phyloP scores from a whole-genome alignment of 1,284 basidiomycete species.

The Cryptococcus sp. region DNA sequence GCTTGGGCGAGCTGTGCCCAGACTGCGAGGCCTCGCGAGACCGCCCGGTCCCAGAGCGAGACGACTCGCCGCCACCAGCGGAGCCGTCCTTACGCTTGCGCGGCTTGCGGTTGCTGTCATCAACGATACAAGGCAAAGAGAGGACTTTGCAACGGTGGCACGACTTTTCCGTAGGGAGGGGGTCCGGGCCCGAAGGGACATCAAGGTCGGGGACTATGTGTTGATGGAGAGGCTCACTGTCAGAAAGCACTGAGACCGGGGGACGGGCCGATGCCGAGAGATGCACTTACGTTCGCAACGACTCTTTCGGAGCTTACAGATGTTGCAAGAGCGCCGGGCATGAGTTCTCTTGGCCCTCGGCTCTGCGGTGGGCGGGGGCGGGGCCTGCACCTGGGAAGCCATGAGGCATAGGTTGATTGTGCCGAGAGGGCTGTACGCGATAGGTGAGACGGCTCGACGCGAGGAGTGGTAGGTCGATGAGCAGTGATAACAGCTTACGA shows the following conservation, averaged over 20 bases:
- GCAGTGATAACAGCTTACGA: no score
- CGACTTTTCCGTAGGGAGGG: constrained; percentile 36
- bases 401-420: background rate
- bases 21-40: background rate
- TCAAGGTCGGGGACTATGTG: constrained; percentile 40
- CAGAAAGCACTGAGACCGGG: background rate
- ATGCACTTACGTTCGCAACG: constrained; percentile 31
- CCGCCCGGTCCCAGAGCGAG: no score
- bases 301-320: constrained; percentile 47
- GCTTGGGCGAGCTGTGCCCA: background rate
- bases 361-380: constrained; percentile 1
- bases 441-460: background rate
- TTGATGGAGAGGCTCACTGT: background rate
- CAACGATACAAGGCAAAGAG: constrained; percentile 41
- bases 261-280: no score
- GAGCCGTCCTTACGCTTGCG: constrained; percentile 21
- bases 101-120: constrained; percentile 35
- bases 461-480: no score
- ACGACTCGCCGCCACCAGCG: background rate
- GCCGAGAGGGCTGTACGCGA: no score
- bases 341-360: constrained; percentile 41
- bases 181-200: constrained; percentile 30
- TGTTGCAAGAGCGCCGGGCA: constrained; percentile 43
- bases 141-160: constrained; percentile 46
- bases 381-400: background rate